phyloP scores from a whole-genome alignment of 1,284 basidiomycete species.

The Sanghuangporus baumii region DNA sequence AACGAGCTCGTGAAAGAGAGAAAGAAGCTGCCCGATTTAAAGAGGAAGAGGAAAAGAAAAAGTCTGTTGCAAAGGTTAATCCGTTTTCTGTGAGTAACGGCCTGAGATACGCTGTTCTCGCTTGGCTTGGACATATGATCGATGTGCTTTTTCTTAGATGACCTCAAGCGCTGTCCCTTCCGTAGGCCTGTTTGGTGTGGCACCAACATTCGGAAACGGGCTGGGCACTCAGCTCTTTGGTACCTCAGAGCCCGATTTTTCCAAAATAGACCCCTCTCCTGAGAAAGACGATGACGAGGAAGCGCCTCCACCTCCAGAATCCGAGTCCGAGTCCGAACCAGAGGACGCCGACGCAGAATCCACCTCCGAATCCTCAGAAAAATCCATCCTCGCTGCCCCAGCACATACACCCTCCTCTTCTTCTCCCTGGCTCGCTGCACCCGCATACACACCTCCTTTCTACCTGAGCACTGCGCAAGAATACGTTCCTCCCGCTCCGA shows the following conservation, averaged over 20 bases:
- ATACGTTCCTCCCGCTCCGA: conserved; percentile 54
- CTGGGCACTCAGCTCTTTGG: conserved; percentile 17
- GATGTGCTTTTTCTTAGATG: conserved; percentile 10
- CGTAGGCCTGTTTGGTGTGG: conserved; percentile 8
- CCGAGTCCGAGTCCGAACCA: conserved; percentile 10
- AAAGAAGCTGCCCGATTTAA: conserved; percentile 34
- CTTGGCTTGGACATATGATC: neutral
- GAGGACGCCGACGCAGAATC: conserved; percentile 13
- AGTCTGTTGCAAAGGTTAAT: conserved; percentile 39
- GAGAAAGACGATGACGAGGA: neutral
- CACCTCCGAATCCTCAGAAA: conserved; percentile 2
- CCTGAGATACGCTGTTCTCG: neutral
- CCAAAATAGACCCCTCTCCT: neutral
- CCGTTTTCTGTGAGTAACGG: conserved; percentile 59
- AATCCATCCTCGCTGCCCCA: conserved; percentile 50
- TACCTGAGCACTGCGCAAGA: conserved; percentile 71
- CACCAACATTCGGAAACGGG: neutral
- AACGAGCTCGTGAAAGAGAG: conserved; percentile 29
- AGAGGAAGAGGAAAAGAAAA: conserved; percentile 29
- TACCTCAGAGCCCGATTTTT: conserved; percentile 9
- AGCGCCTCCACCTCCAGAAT: conserved; percentile 13
- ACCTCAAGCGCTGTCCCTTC: neutral
- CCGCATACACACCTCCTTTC: conserved; percentile 51
- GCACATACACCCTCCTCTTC: conserved; percentile 48
- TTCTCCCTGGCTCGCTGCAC: conserved; percentile 58